phyloP scores from a whole-genome alignment of 495 filamentous ascomycete genomes.

The Daldinia caldariorum region DNA sequence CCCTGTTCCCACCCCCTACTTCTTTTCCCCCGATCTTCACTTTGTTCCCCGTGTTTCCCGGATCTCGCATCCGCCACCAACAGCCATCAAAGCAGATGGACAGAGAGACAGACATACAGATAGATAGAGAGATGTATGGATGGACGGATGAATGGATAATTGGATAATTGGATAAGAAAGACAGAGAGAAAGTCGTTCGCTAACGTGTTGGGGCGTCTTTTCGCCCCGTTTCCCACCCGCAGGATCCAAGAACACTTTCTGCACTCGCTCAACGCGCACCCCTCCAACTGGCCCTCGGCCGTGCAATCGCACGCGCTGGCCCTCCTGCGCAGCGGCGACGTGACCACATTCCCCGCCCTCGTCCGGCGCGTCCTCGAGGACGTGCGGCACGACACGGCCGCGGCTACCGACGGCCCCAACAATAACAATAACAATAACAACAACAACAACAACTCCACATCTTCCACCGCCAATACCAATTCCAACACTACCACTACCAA shows the following conservation, averaged over 20 bases:
- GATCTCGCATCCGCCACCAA: not conserved
- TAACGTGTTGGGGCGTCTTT: not conserved
- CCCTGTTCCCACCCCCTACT: not conserved
- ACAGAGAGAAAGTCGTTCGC: no score
- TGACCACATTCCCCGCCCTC: conserved; percentile 62
- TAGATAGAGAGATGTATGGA: no score
- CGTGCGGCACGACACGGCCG: conserved; percentile 59
- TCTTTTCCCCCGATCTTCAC: not conserved
- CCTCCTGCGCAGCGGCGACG: conserved; percentile 63
- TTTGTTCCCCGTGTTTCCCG: no score
- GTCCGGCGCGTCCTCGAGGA: conserved; percentile 63
- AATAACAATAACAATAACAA: conserved; percentile 18
- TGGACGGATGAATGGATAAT: no score
- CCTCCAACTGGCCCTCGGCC: conserved; percentile 64
- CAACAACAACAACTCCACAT: conserved; percentile 16
- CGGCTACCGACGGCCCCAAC: conserved; percentile 29
- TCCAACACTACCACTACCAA: conserved; percentile 11
- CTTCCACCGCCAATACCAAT: not conserved
- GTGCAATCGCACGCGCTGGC: conserved; percentile 61
- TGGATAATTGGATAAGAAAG: no score
- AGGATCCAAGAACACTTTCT: conserved; percentile 65
- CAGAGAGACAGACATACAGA: no score
- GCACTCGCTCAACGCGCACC: conserved; percentile 60
- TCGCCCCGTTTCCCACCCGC: not conserved
- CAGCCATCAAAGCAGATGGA: no score